These are phyloP conservation scores for Penicillium capsulatum DNA, from an alignment of 2,329 filamentous ascomycete genomes.

Conservation along the genomic window DNA sequence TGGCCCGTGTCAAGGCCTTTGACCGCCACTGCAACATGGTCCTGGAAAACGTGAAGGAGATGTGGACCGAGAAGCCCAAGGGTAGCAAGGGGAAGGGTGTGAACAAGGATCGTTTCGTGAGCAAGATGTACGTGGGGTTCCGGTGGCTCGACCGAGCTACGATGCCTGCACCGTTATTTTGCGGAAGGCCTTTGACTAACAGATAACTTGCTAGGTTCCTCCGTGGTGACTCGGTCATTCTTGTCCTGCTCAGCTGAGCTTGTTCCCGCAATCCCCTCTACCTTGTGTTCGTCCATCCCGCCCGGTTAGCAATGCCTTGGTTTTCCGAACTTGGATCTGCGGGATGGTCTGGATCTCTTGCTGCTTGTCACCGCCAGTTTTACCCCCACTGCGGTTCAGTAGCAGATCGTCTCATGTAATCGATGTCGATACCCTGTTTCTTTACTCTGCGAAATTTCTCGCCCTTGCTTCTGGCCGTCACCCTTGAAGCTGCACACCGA, in stretches of 20 bases:
- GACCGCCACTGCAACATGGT: conserved; percentile 99
- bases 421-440: conserved; percentile 30
- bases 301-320: conserved; percentile 5
- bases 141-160: too few species aligned
- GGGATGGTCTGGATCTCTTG: conserved; percentile 13
- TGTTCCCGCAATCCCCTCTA: conserved; percentile 4
- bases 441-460: conserved; percentile 7
- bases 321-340: conserved; percentile 11
- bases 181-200: too few species aligned
- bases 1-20: conserved; percentile 96
- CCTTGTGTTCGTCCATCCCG: conserved; percentile 13
- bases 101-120: conserved; percentile 98
- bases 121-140: conserved; percentile 73
- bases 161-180: too few species aligned
- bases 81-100: conserved; percentile 87
- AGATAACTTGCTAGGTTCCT: too few species aligned
- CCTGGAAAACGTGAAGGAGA: conserved; percentile 94
- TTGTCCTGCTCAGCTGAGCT: conserved; percentile 72
- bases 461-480: conserved; percentile 22
- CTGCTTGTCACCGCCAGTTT: conserved; percentile 11
- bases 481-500: conserved; percentile 11
- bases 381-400: conserved; percentile 5
- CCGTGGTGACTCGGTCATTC: conserved; percentile 80
- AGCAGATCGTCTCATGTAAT: conserved; percentile 19
- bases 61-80: conserved; percentile 96